phyloP scores from a whole-genome alignment of 2,329 filamentous ascomycete species.

The Fusarium sp. region DNA sequence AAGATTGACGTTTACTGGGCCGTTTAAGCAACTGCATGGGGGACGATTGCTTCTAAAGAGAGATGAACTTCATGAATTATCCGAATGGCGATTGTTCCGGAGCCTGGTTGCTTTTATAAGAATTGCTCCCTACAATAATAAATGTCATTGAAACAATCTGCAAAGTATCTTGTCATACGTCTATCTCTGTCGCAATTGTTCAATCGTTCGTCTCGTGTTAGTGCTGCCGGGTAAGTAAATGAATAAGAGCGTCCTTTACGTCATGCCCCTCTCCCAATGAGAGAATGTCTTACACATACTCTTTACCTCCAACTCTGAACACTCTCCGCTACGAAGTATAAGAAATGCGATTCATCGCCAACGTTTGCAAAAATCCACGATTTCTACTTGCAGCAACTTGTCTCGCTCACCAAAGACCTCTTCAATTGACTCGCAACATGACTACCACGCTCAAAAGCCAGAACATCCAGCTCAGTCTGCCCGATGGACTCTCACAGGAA shows the following conservation, averaged over 20 bases:
- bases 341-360: constrained; percentile 30
- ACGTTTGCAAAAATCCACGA: constrained; percentile 10
- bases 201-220: not conserved
- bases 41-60: not conserved
- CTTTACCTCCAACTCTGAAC: not conserved
- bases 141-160: not conserved
- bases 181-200: not conserved
- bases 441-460: constrained; percentile 43
- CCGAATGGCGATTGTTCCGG: fast-evolving
- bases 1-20: constrained; percentile 71
- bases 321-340: too few species aligned
- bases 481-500: constrained; percentile 58
- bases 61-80: not conserved
- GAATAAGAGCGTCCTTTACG: constrained; percentile 11
- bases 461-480: constrained; percentile 57
- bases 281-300: not conserved
- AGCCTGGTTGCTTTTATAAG: not conserved
- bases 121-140: fast-evolving
- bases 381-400: constrained; percentile 3
- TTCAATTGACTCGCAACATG: constrained; percentile 30
- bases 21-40: constrained; percentile 46
- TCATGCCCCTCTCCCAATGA: constrained; percentile 6
- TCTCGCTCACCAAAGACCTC: constrained; percentile 1
- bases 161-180: fast-evolving
- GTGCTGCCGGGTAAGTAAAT: not conserved